These are phyloP conservation scores for Ceraceosorus bombacis DNA, from an alignment of 1,284 basidiomycete genomes.

Conservation along the genomic window DNA sequence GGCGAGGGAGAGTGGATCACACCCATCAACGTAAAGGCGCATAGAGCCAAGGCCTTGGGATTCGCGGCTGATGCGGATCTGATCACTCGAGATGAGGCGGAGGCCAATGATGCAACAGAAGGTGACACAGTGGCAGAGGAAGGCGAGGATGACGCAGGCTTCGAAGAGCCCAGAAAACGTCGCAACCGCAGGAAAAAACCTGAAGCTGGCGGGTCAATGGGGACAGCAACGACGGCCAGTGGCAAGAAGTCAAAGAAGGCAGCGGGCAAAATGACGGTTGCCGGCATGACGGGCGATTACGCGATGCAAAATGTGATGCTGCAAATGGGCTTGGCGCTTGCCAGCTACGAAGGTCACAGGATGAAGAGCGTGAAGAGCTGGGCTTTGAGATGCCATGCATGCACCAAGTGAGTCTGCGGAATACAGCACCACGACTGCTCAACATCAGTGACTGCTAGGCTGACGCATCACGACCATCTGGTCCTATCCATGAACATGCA, in stretches of 20 bases:
- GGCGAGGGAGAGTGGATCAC: constrained; percentile 90
- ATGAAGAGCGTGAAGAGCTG: constrained; percentile 89
- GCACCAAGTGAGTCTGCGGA: constrained; percentile 80
- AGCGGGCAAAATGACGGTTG: constrained; percentile 33
- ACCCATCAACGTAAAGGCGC: constrained; percentile 71
- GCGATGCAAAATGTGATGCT: constrained; percentile 97
- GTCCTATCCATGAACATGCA: constrained; percentile 45
- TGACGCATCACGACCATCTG: neutral
- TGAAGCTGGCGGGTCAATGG: neutral
- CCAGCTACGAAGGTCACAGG: constrained; percentile 82
- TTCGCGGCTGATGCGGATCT: constrained; percentile 21
- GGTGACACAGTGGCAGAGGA: constrained; percentile 9
- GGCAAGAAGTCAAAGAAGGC: constrained; percentile 8
- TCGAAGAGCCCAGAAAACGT: neutral
- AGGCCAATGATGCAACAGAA: constrained; percentile 54
- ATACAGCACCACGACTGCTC: constrained; percentile 8
- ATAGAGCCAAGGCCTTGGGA: constrained; percentile 82
- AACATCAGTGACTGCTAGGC: neutral
- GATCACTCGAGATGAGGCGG: constrained; percentile 26
- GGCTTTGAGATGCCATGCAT: constrained; percentile 94
- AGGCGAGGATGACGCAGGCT: neutral
- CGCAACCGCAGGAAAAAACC: neutral
- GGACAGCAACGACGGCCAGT: neutral
- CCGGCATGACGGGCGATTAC: constrained; percentile 82
- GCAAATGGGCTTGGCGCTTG: constrained; percentile 85